Conservation (phyloP, 2,329 filamentous ascomycete species). For the Pestalotiopsis sp. region DNA sequence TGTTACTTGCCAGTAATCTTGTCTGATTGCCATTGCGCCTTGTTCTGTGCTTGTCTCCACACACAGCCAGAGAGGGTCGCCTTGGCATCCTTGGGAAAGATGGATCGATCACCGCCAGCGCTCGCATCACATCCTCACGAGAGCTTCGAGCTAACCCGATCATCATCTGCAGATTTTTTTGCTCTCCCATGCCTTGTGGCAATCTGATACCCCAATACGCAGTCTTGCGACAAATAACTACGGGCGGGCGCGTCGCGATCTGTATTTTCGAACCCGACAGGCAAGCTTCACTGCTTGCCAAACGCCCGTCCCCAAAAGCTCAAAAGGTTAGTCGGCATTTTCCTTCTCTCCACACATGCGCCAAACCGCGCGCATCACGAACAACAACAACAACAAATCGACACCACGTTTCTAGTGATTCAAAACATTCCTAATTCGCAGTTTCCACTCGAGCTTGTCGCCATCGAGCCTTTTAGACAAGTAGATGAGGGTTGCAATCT, state of each 20-base stretch:
- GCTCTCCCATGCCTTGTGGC: background rate
- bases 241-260: no score
- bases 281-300: no score
- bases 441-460: constrained; percentile 80
- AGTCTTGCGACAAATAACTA: no score
- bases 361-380: no score
- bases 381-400: background rate
- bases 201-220: no score
- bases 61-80: background rate
- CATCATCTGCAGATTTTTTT: background rate
- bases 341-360: constrained; percentile 17
- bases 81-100: background rate
- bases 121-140: constrained; percentile 1
- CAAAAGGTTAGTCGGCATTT: constrained; percentile 22
- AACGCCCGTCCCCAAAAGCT: background rate
- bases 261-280: no score
- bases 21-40: constrained; percentile 59
- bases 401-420: constrained; percentile 30
- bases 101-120: background rate
- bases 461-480: constrained; percentile 54
- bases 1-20: constrained; percentile 92
- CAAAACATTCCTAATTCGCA: constrained; percentile 82
- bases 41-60: background rate
- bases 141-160: background rate
- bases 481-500: constrained; percentile 68